Evolutionary conservation across 1,139 yeast species (phyloP), one percentile per base, ranked within the genome.

Genomic region (Maudiozyma humilis): DNA sequence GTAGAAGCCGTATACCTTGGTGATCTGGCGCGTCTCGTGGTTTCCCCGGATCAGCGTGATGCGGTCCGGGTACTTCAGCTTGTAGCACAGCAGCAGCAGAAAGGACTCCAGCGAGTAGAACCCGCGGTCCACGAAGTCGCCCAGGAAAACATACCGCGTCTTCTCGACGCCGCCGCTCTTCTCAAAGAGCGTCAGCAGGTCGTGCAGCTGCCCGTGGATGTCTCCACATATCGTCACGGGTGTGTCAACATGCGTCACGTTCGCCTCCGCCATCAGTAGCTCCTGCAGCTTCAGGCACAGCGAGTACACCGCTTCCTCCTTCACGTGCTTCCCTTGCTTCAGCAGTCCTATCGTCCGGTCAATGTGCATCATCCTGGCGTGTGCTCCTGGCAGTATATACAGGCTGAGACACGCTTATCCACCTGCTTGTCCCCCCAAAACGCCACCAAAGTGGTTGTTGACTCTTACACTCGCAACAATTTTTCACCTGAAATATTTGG

Each of bases 221-320:
- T 91, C 97, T 44, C 99, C 99, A 68, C 98, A 93, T 42, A 91
- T 86, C n/a, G 97, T 89, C 41, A 87, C 96, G 2, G 98, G 98
- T 0, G 95, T 93, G 55, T 82, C 86, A 36, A 91, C 96, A 5
- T 89, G 88, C 61, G 89, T 95, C 40, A 91, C 96, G 63, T 93
- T 91, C 51, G 89, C 84, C 68, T 93, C 98, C 54, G 78, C 80
- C 62, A 88, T 89, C 54, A 91, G 71, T 36, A 91, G 81, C 52
- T 91, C 97, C 56, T 87, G 85, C n/a, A 95, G 95, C 75, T 84
- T 82, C 47, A 77, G 75, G 62, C 98, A 91, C 50, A 91, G 72
- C 56, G 76, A 76, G 57, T 81, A 79, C 38, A 93, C 94, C 47
- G 86, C 89, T 35, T 76, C 76, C 62, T 91, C 97, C 16, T 84